Evolutionary conservation across 177 flowering plant genomes (phyloP).

Genomic region (Vitis hybrid): DNA sequence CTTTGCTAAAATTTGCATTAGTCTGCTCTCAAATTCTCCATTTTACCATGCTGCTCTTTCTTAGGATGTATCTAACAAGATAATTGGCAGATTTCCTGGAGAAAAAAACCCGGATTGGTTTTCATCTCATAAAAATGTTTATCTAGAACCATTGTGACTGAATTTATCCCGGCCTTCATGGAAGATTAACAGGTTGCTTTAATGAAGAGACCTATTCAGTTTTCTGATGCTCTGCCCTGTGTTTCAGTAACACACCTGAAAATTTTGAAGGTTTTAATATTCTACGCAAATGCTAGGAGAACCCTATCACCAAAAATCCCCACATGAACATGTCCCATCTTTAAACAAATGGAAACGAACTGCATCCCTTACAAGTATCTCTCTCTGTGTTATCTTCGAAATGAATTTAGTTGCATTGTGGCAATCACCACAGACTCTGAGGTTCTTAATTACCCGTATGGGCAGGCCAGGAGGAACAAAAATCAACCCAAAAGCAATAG

Average conservation of each 20-base stretch:
- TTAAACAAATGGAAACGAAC: slow-evolving; percentile 79
- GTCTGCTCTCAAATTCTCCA: too few relatives aligned
- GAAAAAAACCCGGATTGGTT: too few relatives aligned
- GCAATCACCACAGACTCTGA: slow-evolving; percentile 80
- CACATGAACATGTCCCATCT: slow-evolving; percentile 87
- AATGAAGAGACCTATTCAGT: too few relatives aligned
- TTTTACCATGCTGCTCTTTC: too few relatives aligned
- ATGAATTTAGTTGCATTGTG: slow-evolving; percentile 70
- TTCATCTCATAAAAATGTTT: too few relatives aligned
- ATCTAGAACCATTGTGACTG: too few relatives aligned
- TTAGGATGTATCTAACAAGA: too few relatives aligned
- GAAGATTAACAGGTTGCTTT: too few relatives aligned
- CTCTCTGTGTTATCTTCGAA: slow-evolving; percentile 61
- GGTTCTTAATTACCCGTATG: slow-evolving; percentile 61
- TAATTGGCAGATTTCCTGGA: too few relatives aligned
- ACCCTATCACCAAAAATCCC: slow-evolving; percentile 77
- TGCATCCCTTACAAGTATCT: slow-evolving; percentile 71
- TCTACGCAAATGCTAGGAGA: slow-evolving; percentile 2
- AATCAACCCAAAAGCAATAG: slow-evolving; percentile 68
- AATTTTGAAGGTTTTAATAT: not conserved
- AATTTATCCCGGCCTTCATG: too few relatives aligned
- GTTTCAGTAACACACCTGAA: not conserved
- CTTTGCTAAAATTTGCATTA: too few relatives aligned
- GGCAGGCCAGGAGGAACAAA: slow-evolving; percentile 53
- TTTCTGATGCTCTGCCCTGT: not conserved